phyloP scores from a whole-genome alignment of 2,329 filamentous ascomycete genomes.

The Macroventuria anomochaeta region DNA sequence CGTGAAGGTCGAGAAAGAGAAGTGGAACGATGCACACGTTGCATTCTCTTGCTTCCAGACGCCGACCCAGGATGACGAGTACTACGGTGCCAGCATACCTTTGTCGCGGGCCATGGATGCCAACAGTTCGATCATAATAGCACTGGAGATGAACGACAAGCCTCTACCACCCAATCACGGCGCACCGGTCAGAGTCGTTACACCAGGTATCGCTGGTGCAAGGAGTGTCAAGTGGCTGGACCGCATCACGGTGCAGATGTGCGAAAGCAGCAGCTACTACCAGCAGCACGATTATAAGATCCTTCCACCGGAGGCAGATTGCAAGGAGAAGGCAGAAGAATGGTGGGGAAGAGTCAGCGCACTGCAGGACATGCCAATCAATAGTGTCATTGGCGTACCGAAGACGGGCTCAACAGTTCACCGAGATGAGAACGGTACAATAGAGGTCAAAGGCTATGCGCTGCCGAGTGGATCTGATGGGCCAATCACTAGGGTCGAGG shows the following conservation, averaged over 20 bases:
- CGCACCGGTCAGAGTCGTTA: conserved; percentile 59
- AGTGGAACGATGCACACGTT: conserved; percentile 54
- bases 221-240: conserved; percentile 65
- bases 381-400: conserved; percentile 61
- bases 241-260: conserved; percentile 57
- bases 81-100: conserved; percentile 64
- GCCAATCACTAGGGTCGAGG: conserved; percentile 61
- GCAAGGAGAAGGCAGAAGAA: conserved; percentile 56
- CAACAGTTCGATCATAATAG: conserved; percentile 28
- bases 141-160: conserved; percentile 57
- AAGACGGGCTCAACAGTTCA: conserved; percentile 53
- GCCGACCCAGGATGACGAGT: conserved; percentile 63
- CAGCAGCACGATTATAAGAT: conserved; percentile 67
- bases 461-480: conserved; percentile 61
- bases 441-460: conserved; percentile 63
- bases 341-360: conserved; percentile 61
- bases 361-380: conserved; percentile 63
- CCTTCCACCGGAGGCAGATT: conserved; percentile 59
- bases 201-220: conserved; percentile 61
- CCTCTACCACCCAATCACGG: conserved; percentile 59
- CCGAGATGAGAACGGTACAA: conserved; percentile 48
- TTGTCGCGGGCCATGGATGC: conserved; percentile 33
- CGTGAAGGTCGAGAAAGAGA: conserved; percentile 43
- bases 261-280: conserved; percentile 63
- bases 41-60: conserved; percentile 63